Percentiles rank a stretch among this genome's conserved stretches.
These are phyloP conservation scores for Volvariella volvacea DNA, from an alignment of 1,284 basidiomycete genomes.

Conservation along the genomic window DNA sequence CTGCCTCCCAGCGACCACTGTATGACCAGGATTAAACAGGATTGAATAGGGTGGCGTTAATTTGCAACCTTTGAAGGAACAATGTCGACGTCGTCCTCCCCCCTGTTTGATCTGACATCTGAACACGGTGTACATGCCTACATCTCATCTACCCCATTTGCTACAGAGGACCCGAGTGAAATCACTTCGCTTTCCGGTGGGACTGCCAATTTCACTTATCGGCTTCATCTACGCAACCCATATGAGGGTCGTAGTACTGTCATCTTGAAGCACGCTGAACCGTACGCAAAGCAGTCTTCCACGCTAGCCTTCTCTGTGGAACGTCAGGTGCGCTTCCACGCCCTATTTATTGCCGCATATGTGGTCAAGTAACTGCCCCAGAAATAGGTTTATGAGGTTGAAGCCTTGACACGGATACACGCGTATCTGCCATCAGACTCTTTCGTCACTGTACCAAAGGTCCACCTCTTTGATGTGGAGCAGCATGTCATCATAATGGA, in stretches of 20 bases:
- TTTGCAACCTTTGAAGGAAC: too few relatives aligned
- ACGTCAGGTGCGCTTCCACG: slow-evolving; percentile 34
- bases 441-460: slow-evolving; percentile 38
- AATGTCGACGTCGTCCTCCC: not conserved
- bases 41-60: too few relatives aligned
- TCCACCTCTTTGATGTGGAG: slow-evolving; percentile 43
- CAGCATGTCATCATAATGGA: slow-evolving; percentile 52
- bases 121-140: slow-evolving; percentile 22
- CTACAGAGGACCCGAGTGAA: slow-evolving; percentile 14
- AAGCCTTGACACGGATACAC: slow-evolving; percentile 36
- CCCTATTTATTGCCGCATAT: not conserved
- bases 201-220: slow-evolving; percentile 44
- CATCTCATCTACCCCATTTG: slow-evolving; percentile 22
- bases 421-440: slow-evolving; percentile 23
- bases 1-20: too few relatives aligned
- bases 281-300: slow-evolving; percentile 28
- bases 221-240: slow-evolving; percentile 33
- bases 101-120: slow-evolving; percentile 19
- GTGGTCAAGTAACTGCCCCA: not conserved
- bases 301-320: slow-evolving; percentile 33
- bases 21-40: too few relatives aligned
- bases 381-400: slow-evolving; percentile 40
- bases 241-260: slow-evolving; percentile 35
- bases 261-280: slow-evolving; percentile 51
- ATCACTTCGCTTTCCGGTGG: slow-evolving; percentile 39